A percentile compares a stretch with the other conserved stretches of the same genome.
phyloP scores from a whole-genome alignment of 805 yeast genomes.

The Millerago galiae region DNA sequence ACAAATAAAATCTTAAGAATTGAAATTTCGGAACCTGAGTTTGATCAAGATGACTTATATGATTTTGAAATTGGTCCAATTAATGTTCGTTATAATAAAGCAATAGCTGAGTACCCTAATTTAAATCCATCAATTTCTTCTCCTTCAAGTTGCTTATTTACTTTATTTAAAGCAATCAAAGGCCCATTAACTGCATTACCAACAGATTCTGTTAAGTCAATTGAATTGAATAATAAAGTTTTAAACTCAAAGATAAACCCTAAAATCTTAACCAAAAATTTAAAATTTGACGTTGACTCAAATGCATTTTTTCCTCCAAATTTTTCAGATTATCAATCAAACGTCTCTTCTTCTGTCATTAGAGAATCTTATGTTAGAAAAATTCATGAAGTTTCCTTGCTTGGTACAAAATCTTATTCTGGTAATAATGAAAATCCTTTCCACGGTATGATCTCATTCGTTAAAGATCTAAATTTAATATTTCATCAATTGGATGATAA shows the following conservation, averaged over 20 bases:
- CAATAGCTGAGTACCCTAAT: conserved; percentile 23
- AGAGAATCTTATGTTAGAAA: conserved; percentile 51
- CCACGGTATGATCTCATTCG: conserved; percentile 19
- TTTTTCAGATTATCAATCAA: conserved; percentile 27
- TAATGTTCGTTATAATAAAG: conserved; percentile 40
- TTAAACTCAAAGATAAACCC: conserved; percentile 55
- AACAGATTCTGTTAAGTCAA: conserved; percentile 45
- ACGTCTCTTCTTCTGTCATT: conserved; percentile 25
- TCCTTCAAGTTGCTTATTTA: conserved; percentile 50
- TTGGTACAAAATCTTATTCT: conserved; percentile 31
- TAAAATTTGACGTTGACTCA: conserved; percentile 35
- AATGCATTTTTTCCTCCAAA: conserved; percentile 44
- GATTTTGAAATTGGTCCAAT: conserved; percentile 46
- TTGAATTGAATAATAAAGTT: conserved; percentile 43
- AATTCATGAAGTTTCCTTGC: conserved; percentile 44
- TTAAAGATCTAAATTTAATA: conserved; percentile 22
- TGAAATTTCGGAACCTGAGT: conserved; percentile 46
- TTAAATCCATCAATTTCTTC: conserved; percentile 36
- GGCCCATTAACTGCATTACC: conserved; percentile 53
- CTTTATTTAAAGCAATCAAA: conserved; percentile 54
- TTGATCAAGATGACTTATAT: conserved; percentile 39
- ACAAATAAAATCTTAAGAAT: conserved; percentile 45
- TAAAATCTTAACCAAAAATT: conserved; percentile 38
- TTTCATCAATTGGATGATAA: conserved; percentile 27
- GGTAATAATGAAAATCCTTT: conserved; percentile 24